These are phyloP conservation scores for Mycena vitilis DNA, from an alignment of 768 basidiomycete genomes.

Conservation along the genomic window DNA sequence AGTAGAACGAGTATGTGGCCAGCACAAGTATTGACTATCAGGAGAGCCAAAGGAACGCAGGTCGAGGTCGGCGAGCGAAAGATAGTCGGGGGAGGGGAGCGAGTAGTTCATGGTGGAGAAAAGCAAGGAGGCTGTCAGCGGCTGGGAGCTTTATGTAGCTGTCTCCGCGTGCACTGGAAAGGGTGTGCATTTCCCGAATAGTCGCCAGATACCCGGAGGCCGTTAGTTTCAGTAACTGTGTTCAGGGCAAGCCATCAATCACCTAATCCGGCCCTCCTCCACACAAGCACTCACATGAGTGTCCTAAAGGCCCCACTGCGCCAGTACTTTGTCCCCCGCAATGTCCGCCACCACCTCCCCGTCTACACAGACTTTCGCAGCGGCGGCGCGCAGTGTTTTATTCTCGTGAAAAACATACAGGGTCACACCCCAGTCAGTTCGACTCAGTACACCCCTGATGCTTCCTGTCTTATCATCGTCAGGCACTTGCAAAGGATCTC, in stretches of 20 bases:
- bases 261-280: neutral
- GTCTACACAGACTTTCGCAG: slow-evolving; percentile 83
- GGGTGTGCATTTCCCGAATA: slow-evolving; percentile 7
- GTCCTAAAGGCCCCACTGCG: neutral
- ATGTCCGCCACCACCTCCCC: slow-evolving; percentile 73
- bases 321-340: slow-evolving; percentile 73
- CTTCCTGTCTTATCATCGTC: slow-evolving; percentile 32
- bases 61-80: slow-evolving; percentile 36
- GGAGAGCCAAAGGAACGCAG: slow-evolving; percentile 31
- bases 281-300: too few species aligned
- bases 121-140: slow-evolving; percentile 21
- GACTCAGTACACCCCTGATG: slow-evolving; percentile 22
- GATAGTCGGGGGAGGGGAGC: slow-evolving; percentile 34
- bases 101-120: slow-evolving; percentile 38
- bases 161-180: slow-evolving; percentile 32
- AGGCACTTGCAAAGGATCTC: slow-evolving; percentile 71
- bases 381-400: slow-evolving; percentile 65
- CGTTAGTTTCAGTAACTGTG: too few species aligned
- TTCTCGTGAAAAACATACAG: slow-evolving; percentile 76
- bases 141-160: slow-evolving; percentile 44
- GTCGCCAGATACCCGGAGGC: slow-evolving; percentile 16
- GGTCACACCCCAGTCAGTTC: slow-evolving; percentile 67
- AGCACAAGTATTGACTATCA: slow-evolving; percentile 28
- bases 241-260: neutral
- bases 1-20: slow-evolving; percentile 31